Percentiles rank a stretch among this genome's conserved stretches.
Evolutionary conservation across 208 protist species (phyloP).

Genomic region (Acanthamoeba lenticulata): DNA sequence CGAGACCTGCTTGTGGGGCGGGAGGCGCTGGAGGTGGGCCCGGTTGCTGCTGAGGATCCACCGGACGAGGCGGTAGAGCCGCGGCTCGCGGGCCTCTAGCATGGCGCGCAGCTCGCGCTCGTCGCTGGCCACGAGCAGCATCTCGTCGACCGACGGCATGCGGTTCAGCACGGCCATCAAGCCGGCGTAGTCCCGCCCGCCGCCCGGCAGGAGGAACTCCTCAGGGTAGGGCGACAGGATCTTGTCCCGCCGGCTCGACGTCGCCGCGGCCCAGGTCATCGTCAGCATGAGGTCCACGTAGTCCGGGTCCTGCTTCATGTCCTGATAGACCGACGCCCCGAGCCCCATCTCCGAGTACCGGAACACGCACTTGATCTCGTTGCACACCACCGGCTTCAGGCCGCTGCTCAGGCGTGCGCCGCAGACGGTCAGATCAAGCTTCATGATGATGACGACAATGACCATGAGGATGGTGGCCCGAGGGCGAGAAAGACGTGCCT

Average conservation of each 20-base stretch:
- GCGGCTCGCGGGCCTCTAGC: slow-evolving; percentile 58
- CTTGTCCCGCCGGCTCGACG: neutral
- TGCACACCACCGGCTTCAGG: slow-evolving; percentile 76
- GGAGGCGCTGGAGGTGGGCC: slow-evolving; percentile 76
- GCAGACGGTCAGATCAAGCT: too few relatives aligned
- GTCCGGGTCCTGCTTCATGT: slow-evolving; percentile 56
- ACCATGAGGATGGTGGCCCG: too few relatives aligned
- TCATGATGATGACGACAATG: too few relatives aligned
- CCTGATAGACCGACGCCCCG: slow-evolving; percentile 41
- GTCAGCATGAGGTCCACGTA: slow-evolving; percentile 77
- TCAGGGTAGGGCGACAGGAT: slow-evolving; percentile 75
- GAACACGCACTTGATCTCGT: slow-evolving; percentile 73
- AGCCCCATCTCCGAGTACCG: slow-evolving; percentile 75
- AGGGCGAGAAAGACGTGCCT: too few relatives aligned
- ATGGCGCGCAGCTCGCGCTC: neutral
- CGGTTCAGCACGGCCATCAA: neutral
- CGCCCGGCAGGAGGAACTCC: neutral
- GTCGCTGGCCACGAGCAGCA: neutral
- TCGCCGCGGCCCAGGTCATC: slow-evolving; percentile 67
- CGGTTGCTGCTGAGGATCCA: slow-evolving; percentile 69
- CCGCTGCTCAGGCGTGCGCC: slow-evolving; percentile 6
- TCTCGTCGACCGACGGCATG: neutral
- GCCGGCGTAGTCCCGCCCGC: neutral
- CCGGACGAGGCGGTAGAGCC: slow-evolving; percentile 72
- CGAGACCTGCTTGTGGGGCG: slow-evolving; percentile 30